Evolutionary conservation across 352 stramenopile species (phyloP), one percentile per base, ranked within the genome.

Genomic region (Elongisporangium anandrum): DNA sequence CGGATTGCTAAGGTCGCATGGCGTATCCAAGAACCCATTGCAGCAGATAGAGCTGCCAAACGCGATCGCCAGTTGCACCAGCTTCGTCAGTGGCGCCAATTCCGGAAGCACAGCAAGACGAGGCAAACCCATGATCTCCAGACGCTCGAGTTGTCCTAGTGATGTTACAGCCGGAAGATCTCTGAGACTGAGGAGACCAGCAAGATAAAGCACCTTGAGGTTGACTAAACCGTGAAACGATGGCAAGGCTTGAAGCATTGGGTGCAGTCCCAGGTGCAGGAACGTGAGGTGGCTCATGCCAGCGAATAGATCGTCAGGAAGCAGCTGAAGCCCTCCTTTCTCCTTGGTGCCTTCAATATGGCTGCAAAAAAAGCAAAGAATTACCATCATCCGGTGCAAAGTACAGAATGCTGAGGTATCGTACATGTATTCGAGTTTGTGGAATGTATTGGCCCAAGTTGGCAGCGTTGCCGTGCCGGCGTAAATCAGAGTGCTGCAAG

Each of bases 291-390:
- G 56, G 1, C 57, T 26, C 74, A 79, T 79, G 48, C 56, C 20
- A 5, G 49, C 49, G 34, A 87, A 82, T 4, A 81, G 55, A 15
- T 66, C 51, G 0, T 10, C 26, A 0, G 68, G 63, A 6, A 87
- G 45, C n/a, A 82, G 52, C 9, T 72, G 69, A 2, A 20, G 9
- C 4, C 21, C 48, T 39, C 66, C 61, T 49, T 72, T 81, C 22
- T n/a, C n/a, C n/a, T n/a, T n/a, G n/a, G n/a, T n/a, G n/a, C 54
- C 56, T 71, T 81, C 75, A 19, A 84, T 66, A 55, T 84, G 72
- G 3, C 61, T 63, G 13, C 5, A 41, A 41, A n/a, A n/a, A n/a
- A n/a, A 22, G 7, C n/a, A n/a, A n/a, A n/a, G n/a, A n/a, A n/a
- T n/a, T n/a, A n/a, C n/a, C n/a, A n/a, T n/a, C n/a, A n/a, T n/a